Evolutionary conservation across 495 filamentous ascomycete species (phyloP).

Genomic region (Trichoderma erinaceum): DNA sequence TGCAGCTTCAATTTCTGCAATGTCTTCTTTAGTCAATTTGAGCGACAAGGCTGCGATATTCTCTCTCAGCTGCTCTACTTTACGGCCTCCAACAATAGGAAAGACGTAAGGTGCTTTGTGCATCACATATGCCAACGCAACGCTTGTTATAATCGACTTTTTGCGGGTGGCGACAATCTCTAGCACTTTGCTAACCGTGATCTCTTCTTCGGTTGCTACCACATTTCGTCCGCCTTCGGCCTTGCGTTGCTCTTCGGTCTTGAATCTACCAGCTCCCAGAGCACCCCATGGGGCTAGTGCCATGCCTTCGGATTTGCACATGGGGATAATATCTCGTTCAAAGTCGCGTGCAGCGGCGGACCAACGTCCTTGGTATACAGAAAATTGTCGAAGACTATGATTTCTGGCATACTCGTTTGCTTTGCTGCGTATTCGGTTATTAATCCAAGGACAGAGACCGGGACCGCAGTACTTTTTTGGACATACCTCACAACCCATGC

Average conservation of each 20-base stretch:
- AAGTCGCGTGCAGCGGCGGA: conserved; percentile 55
- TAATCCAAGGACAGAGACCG: neutral
- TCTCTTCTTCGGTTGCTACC: conserved; percentile 28
- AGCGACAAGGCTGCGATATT: conserved; percentile 62
- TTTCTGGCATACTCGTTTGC: conserved; percentile 62
- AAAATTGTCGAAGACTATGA: conserved; percentile 57
- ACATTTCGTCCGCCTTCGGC: conserved; percentile 23
- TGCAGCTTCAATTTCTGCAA: conserved; percentile 58
- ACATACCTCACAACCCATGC: conserved; percentile 54
- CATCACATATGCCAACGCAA: conserved; percentile 70
- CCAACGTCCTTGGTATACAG: conserved; percentile 63
- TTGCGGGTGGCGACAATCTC: conserved; percentile 53
- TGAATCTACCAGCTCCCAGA: conserved; percentile 58
- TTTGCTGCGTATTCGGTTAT: conserved; percentile 29
- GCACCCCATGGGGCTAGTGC: conserved; percentile 58
- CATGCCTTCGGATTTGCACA: conserved; percentile 62
- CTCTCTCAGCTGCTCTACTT: conserved; percentile 53
- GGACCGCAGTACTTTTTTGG: too few species aligned
- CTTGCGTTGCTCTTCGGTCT: conserved; percentile 42
- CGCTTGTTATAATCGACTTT: conserved; percentile 44
- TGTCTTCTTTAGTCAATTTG: conserved; percentile 51
- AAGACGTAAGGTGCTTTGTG: conserved; percentile 71
- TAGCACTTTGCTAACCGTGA: conserved; percentile 49
- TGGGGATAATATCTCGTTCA: conserved; percentile 65
- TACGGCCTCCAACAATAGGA: conserved; percentile 64